Percentiles rank a stretch among this genome's conserved stretches.
These are phyloP conservation scores for Apiospora koreana DNA, from an alignment of 2,329 filamentous ascomycete genomes.

Conservation along the genomic window DNA sequence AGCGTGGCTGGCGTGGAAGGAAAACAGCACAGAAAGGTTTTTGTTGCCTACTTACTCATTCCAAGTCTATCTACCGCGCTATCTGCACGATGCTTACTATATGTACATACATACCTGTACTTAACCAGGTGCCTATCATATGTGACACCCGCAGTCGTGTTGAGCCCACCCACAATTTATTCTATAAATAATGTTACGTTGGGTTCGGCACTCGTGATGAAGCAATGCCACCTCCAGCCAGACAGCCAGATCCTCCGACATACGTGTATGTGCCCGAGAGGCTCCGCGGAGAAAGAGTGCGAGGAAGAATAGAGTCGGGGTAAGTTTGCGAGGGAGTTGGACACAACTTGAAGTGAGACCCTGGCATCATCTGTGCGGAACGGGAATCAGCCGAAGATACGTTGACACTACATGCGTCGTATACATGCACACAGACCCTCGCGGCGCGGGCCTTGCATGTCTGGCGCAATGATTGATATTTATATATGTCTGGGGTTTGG, in stretches of 20 bases:
- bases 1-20: background rate
- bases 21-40: background rate
- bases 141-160: background rate
- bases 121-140: background rate
- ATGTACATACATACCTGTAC: too few relatives aligned
- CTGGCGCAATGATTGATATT: background rate
- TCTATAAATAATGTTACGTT: background rate
- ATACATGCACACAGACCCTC: background rate
- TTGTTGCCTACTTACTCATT: background rate
- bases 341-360: slow-evolving; percentile 1
- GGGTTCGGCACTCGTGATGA: background rate
- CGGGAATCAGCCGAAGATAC: background rate
- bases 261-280: background rate
- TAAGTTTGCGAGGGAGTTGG: background rate
- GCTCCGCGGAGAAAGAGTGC: background rate
- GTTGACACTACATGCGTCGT: background rate
- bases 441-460: background rate
- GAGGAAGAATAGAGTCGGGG: background rate
- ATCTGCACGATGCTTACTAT: background rate
- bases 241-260: background rate
- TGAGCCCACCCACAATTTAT: background rate
- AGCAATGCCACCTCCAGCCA: background rate
- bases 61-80: background rate
- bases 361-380: background rate
- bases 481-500: background rate